phyloP scores from a whole-genome alignment of 257 asterid genomes.

The Lycium barbarum region DNA sequence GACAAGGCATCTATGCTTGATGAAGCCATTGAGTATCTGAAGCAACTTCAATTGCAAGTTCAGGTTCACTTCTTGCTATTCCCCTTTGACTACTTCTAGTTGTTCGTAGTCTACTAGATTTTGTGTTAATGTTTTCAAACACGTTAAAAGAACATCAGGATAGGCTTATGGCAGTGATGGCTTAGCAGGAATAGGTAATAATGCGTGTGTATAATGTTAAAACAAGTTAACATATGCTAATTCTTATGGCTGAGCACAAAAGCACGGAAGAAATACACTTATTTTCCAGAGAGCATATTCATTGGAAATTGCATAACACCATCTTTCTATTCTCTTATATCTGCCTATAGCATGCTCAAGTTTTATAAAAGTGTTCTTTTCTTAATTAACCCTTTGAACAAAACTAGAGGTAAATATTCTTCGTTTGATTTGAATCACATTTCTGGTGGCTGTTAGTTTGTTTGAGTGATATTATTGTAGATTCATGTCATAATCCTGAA shows the following conservation, averaged over 20 bases:
- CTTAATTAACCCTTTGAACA: not conserved
- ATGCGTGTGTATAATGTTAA: not conserved
- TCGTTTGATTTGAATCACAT: constrained; percentile 4
- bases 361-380: not conserved
- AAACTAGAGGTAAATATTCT: not conserved
- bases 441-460: not conserved
- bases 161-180: not conserved
- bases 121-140: not conserved
- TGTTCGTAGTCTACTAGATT: not conserved
- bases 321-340: constrained; percentile 5
- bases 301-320: not conserved
- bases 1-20: constrained; percentile 99
- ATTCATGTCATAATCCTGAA: not conserved
- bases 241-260: not conserved
- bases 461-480: not conserved
- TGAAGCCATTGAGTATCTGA: constrained; percentile 95
- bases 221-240: not conserved
- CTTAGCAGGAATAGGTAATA: not conserved
- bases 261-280: not conserved
- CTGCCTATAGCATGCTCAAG: not conserved
- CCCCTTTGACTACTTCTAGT: not conserved
- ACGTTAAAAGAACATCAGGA: not conserved
- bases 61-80: constrained; percentile 65
- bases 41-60: constrained; percentile 96
- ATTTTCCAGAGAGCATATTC: not conserved